Base-by-base conservation (phyloP, 1,284 basidiomycete species). In the Takashimella koratensis region DNA sequence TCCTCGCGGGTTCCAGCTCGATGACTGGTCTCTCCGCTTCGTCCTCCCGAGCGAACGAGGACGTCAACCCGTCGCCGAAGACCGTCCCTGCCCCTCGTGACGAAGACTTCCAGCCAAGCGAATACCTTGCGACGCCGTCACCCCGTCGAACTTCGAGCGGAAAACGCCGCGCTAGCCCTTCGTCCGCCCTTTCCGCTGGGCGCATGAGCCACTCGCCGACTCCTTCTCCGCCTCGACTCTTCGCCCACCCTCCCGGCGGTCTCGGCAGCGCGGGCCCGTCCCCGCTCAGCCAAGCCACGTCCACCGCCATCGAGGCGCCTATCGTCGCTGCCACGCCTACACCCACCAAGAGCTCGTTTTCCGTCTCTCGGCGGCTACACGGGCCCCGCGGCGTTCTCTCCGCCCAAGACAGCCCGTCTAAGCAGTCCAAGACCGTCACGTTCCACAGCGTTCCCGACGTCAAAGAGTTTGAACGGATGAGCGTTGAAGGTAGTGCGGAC, bases 401-500 rank as follows among this genome's bases (percentile, higher is more conserved):
- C 42, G 22, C 52, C 30, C 57, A 67, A 72, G 52, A 82, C 72
- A 67, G 80, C 80, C 53, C 82, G 80, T 65, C 80, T 80, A 39
- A 77, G 84, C 58, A 88, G 36, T 53, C 49, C 36, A 76, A 92
- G 75, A 93, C 86, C 0, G 93, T 96, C 45, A 90, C 86, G 0
- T 96, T 91, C 63, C 83, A 90, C 71, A 84, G 88, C 62, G 81
- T 84, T 6, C 90, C 89, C 60, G 90, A 95, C 62, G 90, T 96
- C 23, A 79, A 94, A 54, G 91, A 95, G 71, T 91, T 90, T 68
- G 86, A 89, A 54, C 76, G 80, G 16, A 83, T 85, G 43, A 84
- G 84, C 42, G 74, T 77, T n/a, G 76, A 78, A 20, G 78, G 80
- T 23, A 75, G 70, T 11, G 70, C 70, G 30, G 78, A 78, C 25